Conservation (phyloP, 2,329 filamentous ascomycete species). For the Aspergillus chevalieri region DNA sequence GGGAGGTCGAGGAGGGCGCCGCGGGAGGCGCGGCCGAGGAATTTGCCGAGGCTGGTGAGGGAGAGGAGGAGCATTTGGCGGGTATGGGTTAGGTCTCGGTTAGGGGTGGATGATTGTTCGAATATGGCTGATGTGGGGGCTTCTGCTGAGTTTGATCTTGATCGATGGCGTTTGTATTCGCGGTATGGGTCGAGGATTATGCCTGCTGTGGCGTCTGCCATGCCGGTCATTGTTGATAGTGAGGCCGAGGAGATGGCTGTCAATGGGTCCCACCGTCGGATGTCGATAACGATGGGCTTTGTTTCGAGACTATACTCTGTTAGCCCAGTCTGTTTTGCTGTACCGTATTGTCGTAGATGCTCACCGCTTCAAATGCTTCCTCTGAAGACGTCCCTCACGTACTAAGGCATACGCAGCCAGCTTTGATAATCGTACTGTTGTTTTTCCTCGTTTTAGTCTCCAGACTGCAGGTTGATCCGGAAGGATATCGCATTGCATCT, state of each 20-base stretch:
- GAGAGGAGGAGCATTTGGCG: not conserved
- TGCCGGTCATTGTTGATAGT: constrained; percentile 18
- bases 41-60: constrained; percentile 18
- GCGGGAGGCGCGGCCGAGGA: constrained; percentile 22
- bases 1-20: constrained; percentile 33
- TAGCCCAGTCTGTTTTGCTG: not conserved
- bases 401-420: constrained; percentile 18
- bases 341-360: not conserved
- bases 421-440: constrained; percentile 15
- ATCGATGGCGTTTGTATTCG: constrained; percentile 14
- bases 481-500: constrained; percentile 21
- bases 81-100: too few relatives aligned
- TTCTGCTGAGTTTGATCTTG: not conserved
- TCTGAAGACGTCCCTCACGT: constrained; percentile 14
- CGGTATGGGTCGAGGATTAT: constrained; percentile 24
- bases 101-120: too few relatives aligned
- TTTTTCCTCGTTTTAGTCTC: constrained; percentile 12
- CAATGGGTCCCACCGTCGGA: constrained; percentile 30
- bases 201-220: constrained; percentile 18
- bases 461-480: constrained; percentile 24
- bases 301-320: constrained; percentile 14
- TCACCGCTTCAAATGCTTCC: constrained; percentile 17
- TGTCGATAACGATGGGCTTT: constrained; percentile 27
- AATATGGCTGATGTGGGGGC: not conserved
- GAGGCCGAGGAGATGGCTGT: constrained; percentile 22